Conservation (phyloP, 129 eudicot species). For the Flaveria ramosissima region DNA sequence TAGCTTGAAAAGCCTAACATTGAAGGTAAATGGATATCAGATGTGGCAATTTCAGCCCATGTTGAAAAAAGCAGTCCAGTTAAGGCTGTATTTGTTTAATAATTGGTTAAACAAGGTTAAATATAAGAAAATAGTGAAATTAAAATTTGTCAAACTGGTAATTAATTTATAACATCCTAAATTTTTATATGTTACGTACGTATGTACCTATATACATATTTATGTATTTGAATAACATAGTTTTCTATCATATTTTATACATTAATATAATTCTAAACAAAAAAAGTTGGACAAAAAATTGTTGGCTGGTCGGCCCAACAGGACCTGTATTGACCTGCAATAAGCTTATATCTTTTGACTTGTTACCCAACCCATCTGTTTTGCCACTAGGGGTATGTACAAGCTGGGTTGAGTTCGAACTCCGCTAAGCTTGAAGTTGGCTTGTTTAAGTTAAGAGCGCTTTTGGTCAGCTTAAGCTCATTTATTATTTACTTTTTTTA, state of each 20-base stretch:
- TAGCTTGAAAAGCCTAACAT: conserved; percentile 46
- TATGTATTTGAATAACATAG: not conserved
- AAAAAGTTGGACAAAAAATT: not conserved
- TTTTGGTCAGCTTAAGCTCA: not conserved
- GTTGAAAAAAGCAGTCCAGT: not conserved
- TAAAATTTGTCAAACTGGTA: not conserved
- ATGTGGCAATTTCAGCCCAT: not conserved
- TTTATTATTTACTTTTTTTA: not conserved
- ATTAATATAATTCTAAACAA: not conserved
- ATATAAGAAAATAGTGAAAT: not conserved
- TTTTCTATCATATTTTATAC: not conserved
- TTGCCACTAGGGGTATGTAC: not conserved
- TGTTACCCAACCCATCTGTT: not conserved
- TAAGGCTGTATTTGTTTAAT: not conserved
- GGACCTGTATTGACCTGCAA: not conserved
- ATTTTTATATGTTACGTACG: not conserved
- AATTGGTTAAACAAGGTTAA: not conserved
- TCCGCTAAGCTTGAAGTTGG: not conserved
- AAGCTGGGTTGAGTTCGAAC: not conserved
- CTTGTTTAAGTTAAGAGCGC: not conserved
- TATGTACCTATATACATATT: not conserved
- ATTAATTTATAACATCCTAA: not conserved
- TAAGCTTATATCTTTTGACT: not conserved
- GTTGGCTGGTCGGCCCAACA: not conserved
- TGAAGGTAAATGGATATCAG: conserved; percentile 50